Evolutionary conservation across 495 filamentous ascomycete genomes (phyloP).

Genomic region (Xylaria palmicola): DNA sequence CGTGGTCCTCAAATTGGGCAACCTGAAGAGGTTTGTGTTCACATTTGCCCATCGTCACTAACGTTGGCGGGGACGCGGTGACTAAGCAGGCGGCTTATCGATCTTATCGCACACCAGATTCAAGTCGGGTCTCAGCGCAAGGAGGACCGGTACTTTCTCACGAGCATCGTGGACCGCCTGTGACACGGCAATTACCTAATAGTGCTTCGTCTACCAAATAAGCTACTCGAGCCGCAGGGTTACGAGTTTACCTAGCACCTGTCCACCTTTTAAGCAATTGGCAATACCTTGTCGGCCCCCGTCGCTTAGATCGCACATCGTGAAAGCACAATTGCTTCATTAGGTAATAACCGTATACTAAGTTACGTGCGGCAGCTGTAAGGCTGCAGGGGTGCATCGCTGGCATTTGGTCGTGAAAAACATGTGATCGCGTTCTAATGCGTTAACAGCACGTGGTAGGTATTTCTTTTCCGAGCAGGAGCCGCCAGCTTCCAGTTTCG

Average conservation of each 20-base stretch:
- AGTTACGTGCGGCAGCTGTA: constrained; percentile 2
- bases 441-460: constrained; percentile 13
- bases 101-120: not conserved
- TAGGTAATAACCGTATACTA: constrained; percentile 15
- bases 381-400: constrained; percentile 19
- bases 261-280: not conserved
- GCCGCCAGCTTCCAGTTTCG: not conserved
- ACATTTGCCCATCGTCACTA: not conserved
- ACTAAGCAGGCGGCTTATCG: constrained; percentile 16
- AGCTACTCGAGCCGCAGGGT: not conserved
- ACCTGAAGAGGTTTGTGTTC: not conserved
- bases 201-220: not conserved
- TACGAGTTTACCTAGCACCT: not conserved
- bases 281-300: not conserved
- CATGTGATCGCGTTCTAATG: constrained; percentile 28
- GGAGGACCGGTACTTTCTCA: not conserved
- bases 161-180: not conserved
- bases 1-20: not conserved
- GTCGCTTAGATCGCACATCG: not conserved
- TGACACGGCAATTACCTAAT: not conserved
- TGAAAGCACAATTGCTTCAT: constrained; percentile 10
- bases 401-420: constrained; percentile 7
- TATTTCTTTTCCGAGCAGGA: not conserved
- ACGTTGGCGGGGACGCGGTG: constrained; percentile 7
- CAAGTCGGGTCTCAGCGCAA: not conserved